phyloP scores from a whole-genome alignment of 306 rosid species.

The Cicer cuneatum region DNA sequence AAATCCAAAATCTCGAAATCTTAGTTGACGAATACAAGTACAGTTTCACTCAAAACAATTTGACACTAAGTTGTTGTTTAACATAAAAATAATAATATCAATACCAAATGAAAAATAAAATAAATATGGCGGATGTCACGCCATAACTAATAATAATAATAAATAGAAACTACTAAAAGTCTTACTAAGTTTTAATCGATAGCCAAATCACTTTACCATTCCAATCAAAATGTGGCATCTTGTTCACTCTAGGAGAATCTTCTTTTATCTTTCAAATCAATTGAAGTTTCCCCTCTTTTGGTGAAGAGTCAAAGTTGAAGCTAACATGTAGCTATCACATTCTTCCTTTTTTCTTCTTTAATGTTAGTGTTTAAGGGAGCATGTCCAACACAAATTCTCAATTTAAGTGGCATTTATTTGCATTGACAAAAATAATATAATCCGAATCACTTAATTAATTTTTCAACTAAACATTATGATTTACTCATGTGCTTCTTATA shows the following conservation, averaged over 20 bases:
- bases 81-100: constrained; percentile 9
- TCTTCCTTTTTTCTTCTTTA: constrained; percentile 42
- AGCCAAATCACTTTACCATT: constrained; percentile 39
- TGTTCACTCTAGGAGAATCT: constrained; percentile 46
- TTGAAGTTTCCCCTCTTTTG: constrained; percentile 39
- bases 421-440: constrained; percentile 25
- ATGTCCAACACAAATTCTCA: constrained; percentile 28
- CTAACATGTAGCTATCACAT: constrained; percentile 54
- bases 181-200: constrained; percentile 31
- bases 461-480: constrained; percentile 25
- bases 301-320: constrained; percentile 55
- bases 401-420: constrained; percentile 17
- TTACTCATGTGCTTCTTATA: constrained; percentile 10
- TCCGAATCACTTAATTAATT: not conserved
- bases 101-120: not conserved
- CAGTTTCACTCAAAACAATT: not conserved
- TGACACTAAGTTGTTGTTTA: constrained; percentile 23
- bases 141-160: constrained; percentile 45
- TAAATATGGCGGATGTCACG: constrained; percentile 42
- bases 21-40: no score
- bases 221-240: constrained; percentile 33
- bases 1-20: no score
- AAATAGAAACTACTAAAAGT: constrained; percentile 43
- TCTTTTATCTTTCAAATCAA: constrained; percentile 42
- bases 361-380: constrained; percentile 46